Base-by-base conservation (phyloP, 2,329 filamentous ascomycete species). In the Lasiodiplodia hormozganensis region DNA sequence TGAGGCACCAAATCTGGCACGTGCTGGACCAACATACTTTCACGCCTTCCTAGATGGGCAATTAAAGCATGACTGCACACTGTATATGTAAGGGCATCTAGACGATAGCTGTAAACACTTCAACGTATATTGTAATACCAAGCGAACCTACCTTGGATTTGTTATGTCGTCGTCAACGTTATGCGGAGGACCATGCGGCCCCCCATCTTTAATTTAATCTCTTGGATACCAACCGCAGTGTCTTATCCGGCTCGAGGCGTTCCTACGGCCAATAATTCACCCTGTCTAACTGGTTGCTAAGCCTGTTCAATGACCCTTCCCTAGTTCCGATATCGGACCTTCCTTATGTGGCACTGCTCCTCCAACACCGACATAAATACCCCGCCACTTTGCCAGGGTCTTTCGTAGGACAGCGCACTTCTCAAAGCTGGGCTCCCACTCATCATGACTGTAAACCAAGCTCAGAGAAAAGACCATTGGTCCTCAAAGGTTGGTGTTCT, bases 341-440 rank as follows among this genome's bases (percentile, higher is more conserved):
- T 43, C 52, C 64, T 1, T 16, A 21, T 57, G 10, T 11, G 36
- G 64, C 64, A 57, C 38, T n/a, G 18, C 18, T 51, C 18, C 40
- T 62, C 40, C 40, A 51, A n/a, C 51, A 47, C 23, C 23, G 18
- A 56, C 52, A 56, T 67, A 56, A 67, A 67, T 56, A 67, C 64
- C 64, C 51, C 52, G 36, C 64, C 18, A 23, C 3, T 12, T 25
- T 40, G 62, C 36, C 43, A 38, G 7, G 1, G 31, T 14, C 18
- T 6, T 18, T 10, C n/a, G 23, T 6, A 49, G 12, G 34, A 21
- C 52, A 38, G 1, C 51, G 3, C 25, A 40, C 25, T 16, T 16
- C 8, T 25, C 5, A 31, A 21, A 2, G 0, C 43, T 16, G 3
- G 14, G 4, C 36, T 16, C 12, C 1, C 18, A 5, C 3, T 7